These are phyloP conservation scores for Fraxinus latifolia DNA, from an alignment of 305 asterid species.

Conservation along the genomic window DNA sequence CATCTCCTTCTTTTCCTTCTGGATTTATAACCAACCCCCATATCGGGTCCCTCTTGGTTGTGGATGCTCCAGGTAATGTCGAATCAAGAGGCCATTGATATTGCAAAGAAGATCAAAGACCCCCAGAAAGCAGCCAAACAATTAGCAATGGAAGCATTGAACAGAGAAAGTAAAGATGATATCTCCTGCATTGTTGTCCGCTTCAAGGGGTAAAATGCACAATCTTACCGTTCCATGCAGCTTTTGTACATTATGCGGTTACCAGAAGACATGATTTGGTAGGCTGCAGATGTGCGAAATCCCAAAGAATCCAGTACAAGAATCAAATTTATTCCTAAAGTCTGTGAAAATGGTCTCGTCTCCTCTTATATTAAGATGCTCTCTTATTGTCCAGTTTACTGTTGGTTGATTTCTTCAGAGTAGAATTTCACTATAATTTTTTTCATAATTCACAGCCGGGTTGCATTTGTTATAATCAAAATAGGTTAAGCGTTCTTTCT, in stretches of 20 bases:
- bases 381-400: slow-evolving; percentile 32
- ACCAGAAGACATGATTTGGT: slow-evolving; percentile 6
- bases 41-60: background rate
- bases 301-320: background rate
- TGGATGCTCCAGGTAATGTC: slow-evolving; percentile 59
- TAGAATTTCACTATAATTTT: slow-evolving; percentile 42
- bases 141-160: slow-evolving; percentile 60
- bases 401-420: slow-evolving; percentile 45
- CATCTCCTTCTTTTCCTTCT: background rate
- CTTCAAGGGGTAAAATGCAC: slow-evolving; percentile 35
- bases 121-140: slow-evolving; percentile 83
- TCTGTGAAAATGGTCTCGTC: slow-evolving; percentile 13
- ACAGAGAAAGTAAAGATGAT: slow-evolving; percentile 82
- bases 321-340: background rate
- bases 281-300: slow-evolving; percentile 12
- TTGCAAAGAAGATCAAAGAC: slow-evolving; percentile 59
- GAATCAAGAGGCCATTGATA: slow-evolving; percentile 81
- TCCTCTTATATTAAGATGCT: slow-evolving; percentile 25
- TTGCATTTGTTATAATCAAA: slow-evolving; percentile 40
- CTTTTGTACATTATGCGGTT: slow-evolving; percentile 30
- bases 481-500: slow-evolving; percentile 21
- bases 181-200: slow-evolving; percentile 86
- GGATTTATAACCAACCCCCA: background rate
- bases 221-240: slow-evolving; percentile 18
- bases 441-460: slow-evolving; percentile 30